Base-by-base conservation (phyloP, 2,329 filamentous ascomycete genomes). In the Ceratocystis cubensis region DNA sequence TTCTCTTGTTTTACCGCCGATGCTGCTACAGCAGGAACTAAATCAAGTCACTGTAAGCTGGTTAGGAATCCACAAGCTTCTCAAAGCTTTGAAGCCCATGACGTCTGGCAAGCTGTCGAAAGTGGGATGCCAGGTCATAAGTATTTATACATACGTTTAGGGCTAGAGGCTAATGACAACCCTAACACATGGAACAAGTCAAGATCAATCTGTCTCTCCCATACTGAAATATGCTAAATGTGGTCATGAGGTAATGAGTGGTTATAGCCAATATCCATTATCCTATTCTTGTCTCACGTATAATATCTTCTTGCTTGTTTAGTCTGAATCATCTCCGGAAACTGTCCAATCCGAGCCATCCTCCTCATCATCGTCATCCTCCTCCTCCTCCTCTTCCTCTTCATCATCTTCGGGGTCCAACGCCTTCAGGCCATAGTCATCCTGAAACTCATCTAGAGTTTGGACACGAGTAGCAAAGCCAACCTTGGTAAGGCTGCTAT, bases 391-490 rank as follows among this genome's bases (percentile, higher is more conserved):
- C 0, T 86, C 81, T 0, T 83, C 82, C 0, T 86, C 81, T 0
- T 83, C 82, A 0, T 83, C 83, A 1, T 84, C 84, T 3, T 84
- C 83, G 0, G 81, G 84, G 2, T 81, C 82, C 1, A 78, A 80
- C 1, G 80, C 81, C 74, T 88, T 82, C 61, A 96, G 77, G 0
- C 93, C 93, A 73, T 97, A 97, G 72, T 91, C 89, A 70, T 96
- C 90, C 74, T 95, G 85, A 75, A 96, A 97, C 71, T 88, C 82
- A 53, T 86, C 84, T 63, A 97, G 80, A 33, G 87, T 80, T 73
- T 87, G 86, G 48, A 89, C 81, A 73, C 89, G 82, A 0, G 88
- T 87, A 74, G 86, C 87, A 79, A 96, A 99, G 0, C 91, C 91
- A 66, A 85, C 86, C 1, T 78, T 79, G 70, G 84, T 81, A 71